Conservation (phyloP, 768 basidiomycete genomes). For the Boletellus sp. region DNA sequence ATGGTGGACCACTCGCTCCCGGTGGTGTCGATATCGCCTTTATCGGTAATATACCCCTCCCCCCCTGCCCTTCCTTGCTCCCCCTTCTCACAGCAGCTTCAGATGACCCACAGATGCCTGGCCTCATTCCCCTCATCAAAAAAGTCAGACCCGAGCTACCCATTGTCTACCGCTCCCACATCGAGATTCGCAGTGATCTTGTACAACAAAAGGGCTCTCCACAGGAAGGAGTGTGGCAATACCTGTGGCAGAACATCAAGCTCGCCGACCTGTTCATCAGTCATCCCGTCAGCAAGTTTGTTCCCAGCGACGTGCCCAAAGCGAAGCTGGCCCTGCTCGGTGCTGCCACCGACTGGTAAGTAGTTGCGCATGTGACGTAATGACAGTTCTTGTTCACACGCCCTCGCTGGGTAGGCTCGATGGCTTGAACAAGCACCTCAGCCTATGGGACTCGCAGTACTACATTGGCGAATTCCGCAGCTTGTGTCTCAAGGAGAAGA, state of each 20-base stretch:
- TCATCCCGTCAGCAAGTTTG: conserved; percentile 93
- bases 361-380: conserved; percentile 16
- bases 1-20: conserved; percentile 78
- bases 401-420: conserved; percentile 57
- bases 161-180: conserved; percentile 92
- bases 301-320: conserved; percentile 77
- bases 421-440: conserved; percentile 89
- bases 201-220: conserved; percentile 78
- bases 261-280: conserved; percentile 89
- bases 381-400: conserved; percentile 1
- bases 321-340: conserved; percentile 71
- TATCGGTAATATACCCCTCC: conserved; percentile 66
- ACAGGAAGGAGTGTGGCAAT: conserved; percentile 91
- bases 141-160: conserved; percentile 80
- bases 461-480: conserved; percentile 88
- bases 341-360: conserved; percentile 83
- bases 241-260: conserved; percentile 90
- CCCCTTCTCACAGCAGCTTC: conserved; percentile 15
- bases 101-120: conserved; percentile 94
- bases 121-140: conserved; percentile 89
- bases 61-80: not conserved
- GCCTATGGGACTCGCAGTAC: conserved; percentile 75
- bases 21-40: conserved; percentile 87
- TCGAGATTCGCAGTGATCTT: conserved; percentile 88
- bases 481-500: conserved; percentile 75